Base-by-base conservation (phyloP, 2,329 filamentous ascomycete species). In the Cryphonectria japonica region DNA sequence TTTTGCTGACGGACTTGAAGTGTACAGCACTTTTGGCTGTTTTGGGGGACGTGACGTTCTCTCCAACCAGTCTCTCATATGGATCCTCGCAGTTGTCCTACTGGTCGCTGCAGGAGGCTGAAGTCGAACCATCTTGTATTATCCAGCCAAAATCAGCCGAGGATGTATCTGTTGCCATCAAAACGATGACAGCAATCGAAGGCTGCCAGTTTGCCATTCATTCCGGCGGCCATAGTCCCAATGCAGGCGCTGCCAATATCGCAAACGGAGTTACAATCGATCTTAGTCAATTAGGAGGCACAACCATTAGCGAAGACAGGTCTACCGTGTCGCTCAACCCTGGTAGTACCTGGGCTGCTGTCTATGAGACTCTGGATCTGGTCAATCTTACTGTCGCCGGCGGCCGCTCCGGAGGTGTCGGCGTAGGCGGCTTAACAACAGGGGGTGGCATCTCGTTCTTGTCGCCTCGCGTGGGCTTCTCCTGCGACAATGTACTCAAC, bases 361-460 rank as follows among this genome's bases (percentile, higher is more conserved):
- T 64, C 37, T 64, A 64, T 19, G 26, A 43, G 39, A 37, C 22
- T 13, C 61, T 64, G 16, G 34, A 64, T n/a, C 16, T 11, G 13
- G 39, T 52, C 32, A 60, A 62, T 39, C 66, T 67, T 37, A 60
- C 62, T 34, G 26, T 70, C 41, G 62, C 68, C 13, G 68, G 68
- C 63, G 68, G 68, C 37, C 62, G 61, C 63, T 59, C 54, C 29
- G 68, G 68, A 29, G 62, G 43, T n/a, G 63, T 67, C 39, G 68
- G 68, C 29, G 64, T 70, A 8, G 68, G 68, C 26, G 68, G 68
- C 63, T 52, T 70, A 34, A 59, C 63, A 59, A 59, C 66, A 29
- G 68, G 68, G 13, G 68, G 68, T 26, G 68, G 68, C 64, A 67
- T 66, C 50, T 70, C 68, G 29, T 65, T 59, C 68, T 70, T 70